These are phyloP conservation scores for Tremella fuciformis DNA, from an alignment of 768 basidiomycete species.

Conservation along the genomic window DNA sequence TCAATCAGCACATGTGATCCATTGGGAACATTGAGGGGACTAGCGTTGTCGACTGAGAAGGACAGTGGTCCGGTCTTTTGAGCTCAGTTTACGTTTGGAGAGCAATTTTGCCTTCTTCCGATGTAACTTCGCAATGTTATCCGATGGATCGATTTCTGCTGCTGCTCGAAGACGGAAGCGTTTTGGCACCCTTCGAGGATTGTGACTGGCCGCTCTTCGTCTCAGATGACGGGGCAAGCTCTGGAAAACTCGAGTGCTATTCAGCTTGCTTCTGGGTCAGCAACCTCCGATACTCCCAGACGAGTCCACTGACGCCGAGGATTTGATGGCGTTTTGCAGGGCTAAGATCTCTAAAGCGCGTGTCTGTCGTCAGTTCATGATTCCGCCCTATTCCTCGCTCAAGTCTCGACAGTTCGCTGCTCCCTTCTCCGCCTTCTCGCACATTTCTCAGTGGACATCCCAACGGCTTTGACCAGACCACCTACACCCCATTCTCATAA, in stretches of 20 bases:
- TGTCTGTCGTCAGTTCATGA: constrained; percentile 47
- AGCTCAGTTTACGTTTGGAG: constrained; percentile 62
- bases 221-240: constrained; percentile 86
- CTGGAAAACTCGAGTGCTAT: constrained; percentile 85
- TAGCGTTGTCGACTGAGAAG: constrained; percentile 74
- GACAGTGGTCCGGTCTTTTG: constrained; percentile 60
- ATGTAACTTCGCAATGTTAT: constrained; percentile 55
- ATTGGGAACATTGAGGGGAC: constrained; percentile 7
- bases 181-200: constrained; percentile 84
- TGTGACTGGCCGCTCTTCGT: constrained; percentile 89
- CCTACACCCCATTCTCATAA: no score
- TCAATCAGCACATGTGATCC: constrained; percentile 3
- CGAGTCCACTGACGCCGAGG: constrained; percentile 60
- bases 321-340: constrained; percentile 82
- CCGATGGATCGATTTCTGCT: constrained; percentile 64
- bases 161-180: constrained; percentile 76
- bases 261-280: constrained; percentile 58
- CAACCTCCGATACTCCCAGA: background rate
- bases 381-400: no score
- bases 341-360: constrained; percentile 84
- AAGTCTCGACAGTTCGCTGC: no score
- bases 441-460: no score
- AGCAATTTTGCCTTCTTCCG: constrained; percentile 57
- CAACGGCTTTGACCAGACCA: no score
- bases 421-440: no score